Percentiles rank a stretch among this genome's conserved stretches.
These are phyloP conservation scores for Suillus cothurnatus DNA, from an alignment of 768 basidiomycete species.

Conservation along the genomic window DNA sequence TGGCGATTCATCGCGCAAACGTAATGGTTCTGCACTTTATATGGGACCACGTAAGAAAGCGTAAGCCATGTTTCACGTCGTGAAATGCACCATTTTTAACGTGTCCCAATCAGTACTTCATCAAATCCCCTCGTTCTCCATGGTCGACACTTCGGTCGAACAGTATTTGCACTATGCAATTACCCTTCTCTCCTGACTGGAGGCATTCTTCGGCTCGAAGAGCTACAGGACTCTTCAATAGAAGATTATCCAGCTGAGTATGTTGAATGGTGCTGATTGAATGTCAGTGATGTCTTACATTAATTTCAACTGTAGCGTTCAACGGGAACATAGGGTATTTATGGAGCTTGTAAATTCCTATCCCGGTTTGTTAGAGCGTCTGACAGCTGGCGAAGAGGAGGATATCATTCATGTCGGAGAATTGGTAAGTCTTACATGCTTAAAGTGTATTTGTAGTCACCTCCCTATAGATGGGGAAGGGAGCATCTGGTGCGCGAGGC, in stretches of 20 bases:
- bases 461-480: no score
- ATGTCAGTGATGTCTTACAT: not conserved
- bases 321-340: slow-evolving; percentile 1
- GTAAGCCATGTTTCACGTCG: not conserved
- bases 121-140: not conserved
- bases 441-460: no score
- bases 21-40: not conserved
- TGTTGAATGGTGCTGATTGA: not conserved
- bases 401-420: not conserved
- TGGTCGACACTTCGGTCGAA: not conserved
- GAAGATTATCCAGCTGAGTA: not conserved
- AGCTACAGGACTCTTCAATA: not conserved
- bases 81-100: not conserved
- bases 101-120: not conserved
- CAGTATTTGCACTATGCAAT: not conserved
- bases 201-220: not conserved
- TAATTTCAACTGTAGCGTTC: not conserved
- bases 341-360: not conserved
- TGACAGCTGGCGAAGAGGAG: not conserved
- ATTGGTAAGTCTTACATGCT: not conserved
- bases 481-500: no score
- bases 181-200: not conserved
- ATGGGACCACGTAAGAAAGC: not conserved
- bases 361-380: not conserved
- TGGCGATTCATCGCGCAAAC: not conserved